Evolutionary conservation across 2,329 filamentous ascomycete genomes (phyloP).

Genomic region (Septoria petroselini): DNA sequence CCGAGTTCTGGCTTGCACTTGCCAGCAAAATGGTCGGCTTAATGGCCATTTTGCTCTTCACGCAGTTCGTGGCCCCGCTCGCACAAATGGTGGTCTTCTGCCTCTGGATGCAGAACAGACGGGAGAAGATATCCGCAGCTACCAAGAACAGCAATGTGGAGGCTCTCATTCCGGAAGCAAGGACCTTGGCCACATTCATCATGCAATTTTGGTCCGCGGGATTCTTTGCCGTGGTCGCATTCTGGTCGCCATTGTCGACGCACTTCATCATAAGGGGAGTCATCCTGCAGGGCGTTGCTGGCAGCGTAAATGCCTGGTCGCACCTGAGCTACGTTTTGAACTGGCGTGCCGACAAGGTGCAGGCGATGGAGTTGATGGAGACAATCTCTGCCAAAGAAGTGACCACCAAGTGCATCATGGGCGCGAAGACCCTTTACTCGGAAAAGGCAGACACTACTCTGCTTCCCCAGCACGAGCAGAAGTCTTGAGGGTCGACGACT

Average conservation of each 20-base stretch:
- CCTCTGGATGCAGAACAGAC: conserved; percentile 2
- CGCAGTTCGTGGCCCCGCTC: background rate
- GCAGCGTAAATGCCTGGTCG: conserved; percentile 4
- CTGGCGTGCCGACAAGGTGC: conserved; percentile 2
- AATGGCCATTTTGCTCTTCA: background rate
- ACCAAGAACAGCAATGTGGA: background rate
- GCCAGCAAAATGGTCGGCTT: background rate
- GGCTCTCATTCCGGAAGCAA: background rate
- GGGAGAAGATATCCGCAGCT: background rate
- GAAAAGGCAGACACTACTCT: too few species aligned
- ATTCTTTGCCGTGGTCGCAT: conserved; percentile 1
- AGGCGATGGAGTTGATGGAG: background rate
- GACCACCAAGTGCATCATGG: too few species aligned
- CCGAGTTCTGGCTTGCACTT: conserved; percentile 1
- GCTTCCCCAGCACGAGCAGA: background rate
- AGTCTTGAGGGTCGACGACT: background rate
- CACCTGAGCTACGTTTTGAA: background rate
- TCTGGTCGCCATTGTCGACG: conserved; percentile 1
- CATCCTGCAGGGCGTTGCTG: conserved; percentile 2
- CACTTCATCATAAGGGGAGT: conserved; percentile 1
- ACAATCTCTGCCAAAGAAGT: background rate
- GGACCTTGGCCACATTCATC: background rate
- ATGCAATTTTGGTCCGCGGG: background rate
- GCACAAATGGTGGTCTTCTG: conserved; percentile 5
- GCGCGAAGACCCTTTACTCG: too few species aligned